Base-by-base conservation (phyloP, 768 basidiomycete genomes). In the Tricholoma sp. region DNA sequence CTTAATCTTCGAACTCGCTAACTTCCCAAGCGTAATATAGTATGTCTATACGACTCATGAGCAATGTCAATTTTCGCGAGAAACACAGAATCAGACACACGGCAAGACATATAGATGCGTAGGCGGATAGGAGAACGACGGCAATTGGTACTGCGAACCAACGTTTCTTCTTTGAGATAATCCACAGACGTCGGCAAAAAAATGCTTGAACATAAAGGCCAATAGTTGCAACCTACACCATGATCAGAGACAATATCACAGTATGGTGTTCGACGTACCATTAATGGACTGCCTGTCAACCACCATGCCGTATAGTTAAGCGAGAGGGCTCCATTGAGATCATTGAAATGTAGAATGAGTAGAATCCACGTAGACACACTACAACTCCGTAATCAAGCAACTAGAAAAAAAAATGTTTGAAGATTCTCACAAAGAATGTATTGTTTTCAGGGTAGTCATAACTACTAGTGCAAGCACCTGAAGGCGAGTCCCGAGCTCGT, bases 231-330 rank as follows among this genome's bases (percentile, higher is more conserved):
- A 70, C 69, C 72, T 73, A 16, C 10, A 47, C 32, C n/a, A 12
- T 27, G n/a, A 24, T 5, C 22, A 50, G 16, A 31, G 5, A 52
- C 24, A 11, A 37, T 7, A 18, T 22, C 4, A 11, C 12, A 29
- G 24, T 6, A 16, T 29, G 2, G 53, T 5, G 10, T 47, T 47
- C 12, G 22, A 47, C 46, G 5, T 34, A 72, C 71, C 65, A 72
- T 70, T 8, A 74, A 55, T 0, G 64, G 53, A 43, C 66, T 71
- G 2, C 69, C 69, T 0, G 66, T 58, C 56, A 69, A 65, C 68
- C 69, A 72, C 72, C 72, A 74, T 5, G 65, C 51, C 4, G 69
- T 69, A 46, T 69, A 71, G 43, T 60, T 68, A 19, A 72, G 58
- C 12, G 58, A 24, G 41, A 72, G 65, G 1, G 71, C 72, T 0